Base-by-base conservation (phyloP, 306 rosid species). In the Prunus armeniaca region DNA sequence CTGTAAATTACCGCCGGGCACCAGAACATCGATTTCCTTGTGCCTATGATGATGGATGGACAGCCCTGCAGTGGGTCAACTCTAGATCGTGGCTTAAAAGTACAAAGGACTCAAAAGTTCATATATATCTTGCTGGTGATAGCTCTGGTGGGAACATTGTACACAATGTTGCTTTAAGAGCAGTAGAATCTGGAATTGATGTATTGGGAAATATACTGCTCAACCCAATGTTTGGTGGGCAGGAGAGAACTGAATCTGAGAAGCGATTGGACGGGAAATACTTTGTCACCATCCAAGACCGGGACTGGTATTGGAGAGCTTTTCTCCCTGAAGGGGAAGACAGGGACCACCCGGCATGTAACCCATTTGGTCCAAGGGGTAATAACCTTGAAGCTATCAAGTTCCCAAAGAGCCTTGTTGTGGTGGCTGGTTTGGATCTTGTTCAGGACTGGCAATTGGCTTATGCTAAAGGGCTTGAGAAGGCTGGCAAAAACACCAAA, bases 301-400 rank as follows among this genome's bases (percentile, higher is more conserved):
- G 99, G 74, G 99, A 95, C 66, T 95, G 99, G 99, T 95, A 95
- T 78, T 95, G 97, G 99, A 92, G 97, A 76, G 99, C 99, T 66
- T 95, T 89, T 79, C 97, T 95, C 45, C 99, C 99, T 1, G 97
- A 90, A 79, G 97, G 96, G 50, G 97, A 89, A 84, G 97, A 95
- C 58, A 90, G 97, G 78, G 93, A 95, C 82, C 99, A 95, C 84
- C 91, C 87, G 12, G 97, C 97, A 30, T 95, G 99, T 72, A 95
- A 90, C 76, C 99, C 99, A 12, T 95, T 95, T 50, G 99, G 99
- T 45, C 97, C 93, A 5, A 86, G 82, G 65, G 96, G 97, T 5
- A 41, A 77, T 73, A 87, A 65, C 43, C 85, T 95, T 1, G 79
- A 88, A 84, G 96, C 86, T 57, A 64, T 89, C 80, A 66, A 82